These are phyloP conservation scores for Aspergillus wentii DNA, from an alignment of 495 filamentous ascomycete genomes.

Conservation along the genomic window DNA sequence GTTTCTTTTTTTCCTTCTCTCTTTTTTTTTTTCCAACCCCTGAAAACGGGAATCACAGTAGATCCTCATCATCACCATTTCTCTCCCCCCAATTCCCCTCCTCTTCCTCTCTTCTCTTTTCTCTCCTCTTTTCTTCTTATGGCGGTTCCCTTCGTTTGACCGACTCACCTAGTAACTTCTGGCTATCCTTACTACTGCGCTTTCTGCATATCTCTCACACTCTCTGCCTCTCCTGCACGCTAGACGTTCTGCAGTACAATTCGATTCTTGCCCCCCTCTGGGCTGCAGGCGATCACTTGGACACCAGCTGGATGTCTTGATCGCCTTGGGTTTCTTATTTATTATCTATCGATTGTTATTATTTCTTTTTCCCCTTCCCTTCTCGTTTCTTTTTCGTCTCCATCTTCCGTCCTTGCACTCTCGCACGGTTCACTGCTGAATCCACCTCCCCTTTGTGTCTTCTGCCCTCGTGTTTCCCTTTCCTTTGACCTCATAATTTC, in stretches of 20 bases:
- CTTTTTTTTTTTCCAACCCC: slow-evolving; percentile 6
- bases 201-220: too few species aligned
- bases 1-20: not conserved
- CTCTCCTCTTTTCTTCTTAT: slow-evolving; percentile 1
- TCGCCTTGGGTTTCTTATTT: slow-evolving; percentile 11
- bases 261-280: too few species aligned
- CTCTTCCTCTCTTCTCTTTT: slow-evolving; percentile 5
- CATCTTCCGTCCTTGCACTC: not conserved
- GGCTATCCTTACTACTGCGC: slow-evolving; percentile 7
- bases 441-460: slow-evolving; percentile 6
- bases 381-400: slow-evolving; percentile 1
- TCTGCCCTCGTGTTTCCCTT: not conserved
- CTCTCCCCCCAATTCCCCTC: slow-evolving; percentile 3
- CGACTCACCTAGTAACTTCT: slow-evolving; percentile 4
- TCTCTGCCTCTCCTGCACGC: too few species aligned
- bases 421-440: slow-evolving; percentile 11
- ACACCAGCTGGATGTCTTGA: too few species aligned
- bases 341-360: slow-evolving; percentile 4
- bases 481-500: slow-evolving; percentile 2
- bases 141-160: slow-evolving; percentile 6
- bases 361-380: slow-evolving; percentile 7
- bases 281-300: slow-evolving; percentile 37
- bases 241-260: slow-evolving; percentile 21
- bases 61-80: slow-evolving; percentile 19
- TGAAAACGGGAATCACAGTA: slow-evolving; percentile 19